Conservation (phyloP, 2,329 filamentous ascomycete genomes). For the Ophiocordyceps polyrhachis-furcata region DNA sequence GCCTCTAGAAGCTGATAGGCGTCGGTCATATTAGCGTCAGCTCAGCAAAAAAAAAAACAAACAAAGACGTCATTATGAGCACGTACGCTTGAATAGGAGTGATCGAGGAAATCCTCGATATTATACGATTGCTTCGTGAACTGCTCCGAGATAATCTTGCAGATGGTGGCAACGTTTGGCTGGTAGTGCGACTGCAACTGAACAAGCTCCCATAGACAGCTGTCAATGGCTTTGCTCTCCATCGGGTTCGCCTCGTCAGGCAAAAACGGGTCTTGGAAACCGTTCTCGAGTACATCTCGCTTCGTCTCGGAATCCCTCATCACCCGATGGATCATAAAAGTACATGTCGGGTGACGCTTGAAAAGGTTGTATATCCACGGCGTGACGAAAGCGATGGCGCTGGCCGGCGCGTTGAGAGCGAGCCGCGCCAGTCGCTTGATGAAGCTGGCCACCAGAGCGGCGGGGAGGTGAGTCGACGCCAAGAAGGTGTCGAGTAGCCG, state of each 20-base stretch:
- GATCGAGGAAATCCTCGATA: conserved; percentile 92
- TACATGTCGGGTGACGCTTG: conserved; percentile 73
- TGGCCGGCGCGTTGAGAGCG: conserved; percentile 72
- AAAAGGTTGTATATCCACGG: conserved; percentile 94
- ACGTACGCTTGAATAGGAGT: conserved; percentile 68
- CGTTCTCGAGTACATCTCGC: conserved; percentile 39
- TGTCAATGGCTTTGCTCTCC: conserved; percentile 74
- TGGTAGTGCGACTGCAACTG: conserved; percentile 88
- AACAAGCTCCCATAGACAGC: conserved; percentile 86
- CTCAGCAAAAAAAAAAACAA: neutral
- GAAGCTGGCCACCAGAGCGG: conserved; percentile 80
- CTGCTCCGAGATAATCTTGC: conserved; percentile 86
- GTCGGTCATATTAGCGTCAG: neutral
- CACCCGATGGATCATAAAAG: conserved; percentile 87
- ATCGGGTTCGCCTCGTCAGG: conserved; percentile 63
- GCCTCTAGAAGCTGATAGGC: conserved; percentile 54
- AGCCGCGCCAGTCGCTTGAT: conserved; percentile 82
- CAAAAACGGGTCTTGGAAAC: conserved; percentile 56
- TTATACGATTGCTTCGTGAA: conserved; percentile 94
- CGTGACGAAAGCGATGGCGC: conserved; percentile 71
- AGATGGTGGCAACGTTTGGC: conserved; percentile 85
- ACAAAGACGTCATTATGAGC: neutral
- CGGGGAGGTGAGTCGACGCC: conserved; percentile 78
- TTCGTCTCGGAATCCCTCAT: conserved; percentile 37
- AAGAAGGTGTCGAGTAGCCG: conserved; percentile 82